These are phyloP conservation scores for Royoungia palumana DNA, from an alignment of 768 basidiomycete species.

Conservation along the genomic window DNA sequence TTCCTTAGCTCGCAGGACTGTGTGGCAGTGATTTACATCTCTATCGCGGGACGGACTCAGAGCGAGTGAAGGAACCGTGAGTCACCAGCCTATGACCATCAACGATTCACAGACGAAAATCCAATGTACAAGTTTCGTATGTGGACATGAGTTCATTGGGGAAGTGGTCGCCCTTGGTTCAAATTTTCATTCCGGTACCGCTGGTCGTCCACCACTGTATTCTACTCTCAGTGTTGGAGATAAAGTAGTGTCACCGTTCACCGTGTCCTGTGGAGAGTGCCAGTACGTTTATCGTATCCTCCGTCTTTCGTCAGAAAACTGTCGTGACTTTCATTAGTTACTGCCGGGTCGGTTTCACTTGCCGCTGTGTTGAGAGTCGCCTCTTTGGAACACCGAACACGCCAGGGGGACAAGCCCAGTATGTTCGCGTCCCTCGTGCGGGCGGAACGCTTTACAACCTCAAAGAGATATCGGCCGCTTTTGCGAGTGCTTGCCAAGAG, in stretches of 20 bases:
- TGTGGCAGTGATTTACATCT: slow-evolving; percentile 73
- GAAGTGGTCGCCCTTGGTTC: slow-evolving; percentile 65
- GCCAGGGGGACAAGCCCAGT: slow-evolving; percentile 78
- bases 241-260: slow-evolving; percentile 78
- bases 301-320: neutral
- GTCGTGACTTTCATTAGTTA: slow-evolving; percentile 39
- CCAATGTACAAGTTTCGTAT: slow-evolving; percentile 46
- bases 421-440: slow-evolving; percentile 72
- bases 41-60: slow-evolving; percentile 57
- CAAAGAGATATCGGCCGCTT: slow-evolving; percentile 37
- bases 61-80: slow-evolving; percentile 49
- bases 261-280: slow-evolving; percentile 82
- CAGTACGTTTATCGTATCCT: slow-evolving; percentile 45
- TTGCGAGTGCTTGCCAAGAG: slow-evolving; percentile 21
- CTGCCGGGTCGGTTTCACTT: slow-evolving; percentile 72
- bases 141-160: slow-evolving; percentile 78
- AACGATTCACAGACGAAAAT: neutral
- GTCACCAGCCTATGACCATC: slow-evolving; percentile 15
- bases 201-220: slow-evolving; percentile 60
- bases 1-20: slow-evolving; percentile 54
- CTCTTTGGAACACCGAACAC: slow-evolving; percentile 66
- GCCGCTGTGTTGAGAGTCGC: slow-evolving; percentile 56
- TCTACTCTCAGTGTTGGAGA: slow-evolving; percentile 65
- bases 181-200: slow-evolving; percentile 43
- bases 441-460: slow-evolving; percentile 75